A percentile compares a stretch with the other conserved stretches of the same genome.
Evolutionary conservation across 2,329 filamentous ascomycete species (phyloP).

Genomic region (Fusarium irregulare): DNA sequence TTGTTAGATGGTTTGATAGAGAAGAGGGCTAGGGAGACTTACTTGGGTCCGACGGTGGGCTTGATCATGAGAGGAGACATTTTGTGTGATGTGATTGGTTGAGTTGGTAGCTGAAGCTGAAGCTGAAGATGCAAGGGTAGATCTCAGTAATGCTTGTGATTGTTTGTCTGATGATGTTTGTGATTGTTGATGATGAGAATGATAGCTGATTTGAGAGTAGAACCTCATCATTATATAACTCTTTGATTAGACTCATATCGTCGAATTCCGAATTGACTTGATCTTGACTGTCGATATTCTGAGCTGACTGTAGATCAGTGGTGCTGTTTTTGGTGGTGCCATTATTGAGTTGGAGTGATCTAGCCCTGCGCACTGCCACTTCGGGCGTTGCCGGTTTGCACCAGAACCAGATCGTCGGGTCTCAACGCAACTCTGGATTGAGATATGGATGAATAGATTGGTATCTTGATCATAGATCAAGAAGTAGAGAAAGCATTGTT

Average conservation of each 20-base stretch:
- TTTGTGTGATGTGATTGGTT: constrained; percentile 29
- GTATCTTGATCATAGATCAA: fast-evolving
- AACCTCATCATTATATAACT: constrained; percentile 34
- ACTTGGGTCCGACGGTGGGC: constrained; percentile 35
- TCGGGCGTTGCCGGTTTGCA: constrained; percentile 33
- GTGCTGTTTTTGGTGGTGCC: constrained; percentile 40
- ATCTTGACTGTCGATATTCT: constrained; percentile 41
- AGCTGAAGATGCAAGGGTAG: constrained; percentile 10
- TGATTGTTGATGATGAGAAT: constrained; percentile 24
- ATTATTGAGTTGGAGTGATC: constrained; percentile 16
- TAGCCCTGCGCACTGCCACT: constrained; percentile 27
- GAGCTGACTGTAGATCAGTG: constrained; percentile 23
- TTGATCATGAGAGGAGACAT: constrained; percentile 42
- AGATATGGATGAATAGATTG: background rate
- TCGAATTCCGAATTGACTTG: constrained; percentile 14
- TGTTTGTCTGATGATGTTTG: background rate
- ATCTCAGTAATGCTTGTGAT: constrained; percentile 23
- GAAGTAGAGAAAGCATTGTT: background rate
- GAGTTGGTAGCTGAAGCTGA: background rate
- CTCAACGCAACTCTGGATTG: background rate
- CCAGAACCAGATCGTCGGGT: background rate
- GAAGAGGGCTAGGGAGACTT: background rate
- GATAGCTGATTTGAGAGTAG: background rate
- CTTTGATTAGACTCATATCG: background rate
- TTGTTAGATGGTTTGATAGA: constrained; percentile 8